Evolutionary conservation across 768 basidiomycete species (phyloP).

Genomic region (Lactifluus volemus): DNA sequence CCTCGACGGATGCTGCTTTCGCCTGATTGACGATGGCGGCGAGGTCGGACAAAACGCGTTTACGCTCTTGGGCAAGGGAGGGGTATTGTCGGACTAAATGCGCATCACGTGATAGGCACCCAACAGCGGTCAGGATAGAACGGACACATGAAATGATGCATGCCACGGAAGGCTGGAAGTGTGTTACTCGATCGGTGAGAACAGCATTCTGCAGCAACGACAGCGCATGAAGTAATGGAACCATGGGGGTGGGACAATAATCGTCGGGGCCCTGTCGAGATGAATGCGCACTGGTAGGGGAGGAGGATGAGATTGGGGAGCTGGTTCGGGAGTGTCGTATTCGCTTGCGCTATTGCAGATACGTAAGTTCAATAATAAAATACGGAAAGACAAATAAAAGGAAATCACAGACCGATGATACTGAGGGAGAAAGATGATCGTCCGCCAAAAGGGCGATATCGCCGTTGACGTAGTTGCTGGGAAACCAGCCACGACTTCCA

Average conservation of each 20-base stretch:
- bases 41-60: slow-evolving; percentile 71
- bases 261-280: slow-evolving; percentile 14
- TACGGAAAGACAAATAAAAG: neutral
- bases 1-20: slow-evolving; percentile 49
- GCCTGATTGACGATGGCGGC: slow-evolving; percentile 78
- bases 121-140: slow-evolving; percentile 71
- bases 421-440: slow-evolving; percentile 42
- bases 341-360: slow-evolving; percentile 9
- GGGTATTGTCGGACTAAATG: slow-evolving; percentile 58
- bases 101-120: slow-evolving; percentile 79
- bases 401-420: slow-evolving; percentile 32
- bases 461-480: slow-evolving; percentile 86
- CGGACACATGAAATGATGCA: slow-evolving; percentile 93
- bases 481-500: slow-evolving; percentile 91
- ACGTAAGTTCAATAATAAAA: neutral
- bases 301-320: slow-evolving; percentile 8
- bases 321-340: slow-evolving; percentile 23
- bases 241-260: slow-evolving; percentile 71
- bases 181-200: slow-evolving; percentile 60
- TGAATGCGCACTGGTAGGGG: slow-evolving; percentile 3
- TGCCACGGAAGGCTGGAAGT: slow-evolving; percentile 91
- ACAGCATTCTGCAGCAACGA: slow-evolving; percentile 83
- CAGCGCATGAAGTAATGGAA: slow-evolving; percentile 76
- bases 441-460: slow-evolving; percentile 50
- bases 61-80: slow-evolving; percentile 65